Evolutionary conservation across 352 stramenopile genomes (phyloP).

Genomic region (Phytophthora ramorum): DNA sequence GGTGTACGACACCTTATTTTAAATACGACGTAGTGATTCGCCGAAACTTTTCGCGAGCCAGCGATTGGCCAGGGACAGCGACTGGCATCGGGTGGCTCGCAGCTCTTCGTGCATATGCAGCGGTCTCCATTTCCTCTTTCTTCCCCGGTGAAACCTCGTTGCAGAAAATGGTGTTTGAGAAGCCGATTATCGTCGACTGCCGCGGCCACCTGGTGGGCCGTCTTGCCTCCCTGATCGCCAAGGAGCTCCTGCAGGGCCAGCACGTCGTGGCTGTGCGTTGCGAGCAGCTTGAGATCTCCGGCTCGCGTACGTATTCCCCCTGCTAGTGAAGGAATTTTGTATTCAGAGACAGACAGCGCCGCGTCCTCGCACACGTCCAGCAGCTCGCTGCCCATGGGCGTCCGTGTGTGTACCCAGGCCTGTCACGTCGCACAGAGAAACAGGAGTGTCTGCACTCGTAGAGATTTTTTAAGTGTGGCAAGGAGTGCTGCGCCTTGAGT

Average conservation of each 20-base stretch:
- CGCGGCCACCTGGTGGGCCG: constrained; percentile 98
- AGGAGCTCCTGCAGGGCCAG: constrained; percentile 99
- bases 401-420: constrained; percentile 2
- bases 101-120: background rate
- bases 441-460: constrained; percentile 34
- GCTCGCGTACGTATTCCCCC: constrained; percentile 88
- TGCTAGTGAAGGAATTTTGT: background rate
- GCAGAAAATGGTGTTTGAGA: constrained; percentile 93
- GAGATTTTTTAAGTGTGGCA: constrained; percentile 33
- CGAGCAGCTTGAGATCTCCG: constrained; percentile 99
- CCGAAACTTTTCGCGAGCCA: constrained; percentile 8
- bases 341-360: constrained; percentile 13
- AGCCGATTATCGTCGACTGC: constrained; percentile 98
- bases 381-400: constrained; percentile 12
- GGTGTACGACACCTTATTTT: background rate
- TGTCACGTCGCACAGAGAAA: constrained; percentile 19
- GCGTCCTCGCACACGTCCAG: constrained; percentile 7
- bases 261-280: constrained; percentile 98
- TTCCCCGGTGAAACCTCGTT: constrained; percentile 51
- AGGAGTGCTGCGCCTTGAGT: constrained; percentile 29
- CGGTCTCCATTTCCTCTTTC: constrained; percentile 76
- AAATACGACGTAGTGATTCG: constrained; percentile 15
- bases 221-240: constrained; percentile 98
- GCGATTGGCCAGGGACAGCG: constrained; percentile 34
- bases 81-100: constrained; percentile 20